Conservation (phyloP, 345 rosid species). For the Salix caprea region DNA sequence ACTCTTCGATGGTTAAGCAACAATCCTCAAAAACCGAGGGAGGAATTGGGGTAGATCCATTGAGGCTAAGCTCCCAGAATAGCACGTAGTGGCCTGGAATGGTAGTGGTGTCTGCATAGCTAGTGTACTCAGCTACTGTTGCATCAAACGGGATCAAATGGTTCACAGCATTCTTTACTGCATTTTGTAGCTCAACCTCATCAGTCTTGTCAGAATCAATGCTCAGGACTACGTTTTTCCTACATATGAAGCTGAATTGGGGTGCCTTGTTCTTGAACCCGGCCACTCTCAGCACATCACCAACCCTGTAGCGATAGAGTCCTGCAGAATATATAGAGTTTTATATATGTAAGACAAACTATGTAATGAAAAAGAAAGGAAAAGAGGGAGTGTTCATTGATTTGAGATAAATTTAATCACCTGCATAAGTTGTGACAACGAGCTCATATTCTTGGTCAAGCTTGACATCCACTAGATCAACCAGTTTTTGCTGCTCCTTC, state of each 20-base stretch:
- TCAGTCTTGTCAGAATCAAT: constrained; percentile 94
- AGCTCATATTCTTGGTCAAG: constrained; percentile 93
- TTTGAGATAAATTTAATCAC: constrained; percentile 25
- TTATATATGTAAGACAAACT: background rate
- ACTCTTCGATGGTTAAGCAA: constrained; percentile 80
- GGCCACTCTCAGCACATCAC: constrained; percentile 88
- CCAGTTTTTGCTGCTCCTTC: constrained; percentile 74
- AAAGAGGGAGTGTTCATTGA: too few relatives aligned
- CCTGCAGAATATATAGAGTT: constrained; percentile 37
- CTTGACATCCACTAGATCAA: constrained; percentile 91
- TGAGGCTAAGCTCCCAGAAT: constrained; percentile 73
- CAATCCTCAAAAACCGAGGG: constrained; percentile 90
- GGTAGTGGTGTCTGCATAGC: constrained; percentile 71
- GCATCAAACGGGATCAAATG: constrained; percentile 80
- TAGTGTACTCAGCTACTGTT: constrained; percentile 71
- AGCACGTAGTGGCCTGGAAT: constrained; percentile 90
- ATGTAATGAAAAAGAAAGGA: background rate
- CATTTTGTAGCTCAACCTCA: constrained; percentile 92
- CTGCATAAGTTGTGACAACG: constrained; percentile 97
- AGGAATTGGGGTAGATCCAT: constrained; percentile 72
- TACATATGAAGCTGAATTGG: constrained; percentile 87
- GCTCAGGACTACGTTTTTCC: constrained; percentile 88
- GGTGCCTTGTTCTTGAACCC: constrained; percentile 97
- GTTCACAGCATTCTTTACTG: constrained; percentile 75
- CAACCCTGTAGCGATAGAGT: constrained; percentile 80